phyloP scores from a whole-genome alignment of 2,329 filamentous ascomycete genomes.

The Aureobasidium sp. region DNA sequence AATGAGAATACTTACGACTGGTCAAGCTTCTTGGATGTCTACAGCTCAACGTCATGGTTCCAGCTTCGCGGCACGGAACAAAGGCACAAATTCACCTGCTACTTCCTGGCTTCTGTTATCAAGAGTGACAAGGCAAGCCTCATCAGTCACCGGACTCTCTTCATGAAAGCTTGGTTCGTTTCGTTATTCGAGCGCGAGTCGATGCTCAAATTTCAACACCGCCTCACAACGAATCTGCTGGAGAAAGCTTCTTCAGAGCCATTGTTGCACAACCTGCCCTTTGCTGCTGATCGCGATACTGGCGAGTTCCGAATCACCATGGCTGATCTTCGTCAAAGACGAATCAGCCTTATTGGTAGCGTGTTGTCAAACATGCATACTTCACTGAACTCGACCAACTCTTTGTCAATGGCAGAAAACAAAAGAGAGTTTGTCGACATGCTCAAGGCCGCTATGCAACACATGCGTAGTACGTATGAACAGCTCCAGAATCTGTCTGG shows the following conservation, averaged over 20 bases:
- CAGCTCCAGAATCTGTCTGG: conserved; percentile 46
- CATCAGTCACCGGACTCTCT: conserved; percentile 50
- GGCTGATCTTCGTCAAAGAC: conserved; percentile 59
- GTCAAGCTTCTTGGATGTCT: conserved; percentile 62
- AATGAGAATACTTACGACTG: conserved; percentile 52
- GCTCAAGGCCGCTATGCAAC: conserved; percentile 62
- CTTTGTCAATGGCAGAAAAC: conserved; percentile 37
- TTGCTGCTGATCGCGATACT: conserved; percentile 45
- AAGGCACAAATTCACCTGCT: conserved; percentile 49
- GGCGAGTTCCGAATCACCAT: conserved; percentile 53
- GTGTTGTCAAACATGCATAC: conserved; percentile 67
- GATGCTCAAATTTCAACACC: conserved; percentile 67
- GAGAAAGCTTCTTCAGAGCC: conserved; percentile 51
- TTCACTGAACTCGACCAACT: conserved; percentile 42
- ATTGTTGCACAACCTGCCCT: conserved; percentile 65
- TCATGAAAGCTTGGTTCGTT: conserved; percentile 60
- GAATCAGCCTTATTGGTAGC: conserved; percentile 61
- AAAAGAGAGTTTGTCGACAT: conserved; percentile 56
- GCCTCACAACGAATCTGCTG: conserved; percentile 58
- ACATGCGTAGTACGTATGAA: conserved; percentile 68
- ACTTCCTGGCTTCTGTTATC: conserved; percentile 47
- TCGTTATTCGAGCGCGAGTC: conserved; percentile 66
- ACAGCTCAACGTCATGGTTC: conserved; percentile 56
- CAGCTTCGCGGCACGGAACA: conserved; percentile 52
- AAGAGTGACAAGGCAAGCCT: conserved; percentile 45